These are phyloP conservation scores for Venturia effusa DNA, from an alignment of 2,329 filamentous ascomycete genomes.

Conservation along the genomic window DNA sequence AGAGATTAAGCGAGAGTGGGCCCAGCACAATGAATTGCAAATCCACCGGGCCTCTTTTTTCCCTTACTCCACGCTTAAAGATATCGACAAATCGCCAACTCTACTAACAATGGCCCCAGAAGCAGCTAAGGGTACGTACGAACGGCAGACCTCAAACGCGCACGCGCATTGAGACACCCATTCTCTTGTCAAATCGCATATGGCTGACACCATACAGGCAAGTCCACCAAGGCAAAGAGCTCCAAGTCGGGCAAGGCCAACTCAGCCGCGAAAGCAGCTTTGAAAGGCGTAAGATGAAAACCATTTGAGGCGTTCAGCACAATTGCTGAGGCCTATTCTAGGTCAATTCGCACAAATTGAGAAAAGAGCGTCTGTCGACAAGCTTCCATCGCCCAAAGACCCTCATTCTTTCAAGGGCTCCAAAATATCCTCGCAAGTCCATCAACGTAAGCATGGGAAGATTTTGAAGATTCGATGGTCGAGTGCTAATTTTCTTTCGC, in stretches of 20 bases:
- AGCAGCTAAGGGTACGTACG: conserved; percentile 14
- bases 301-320: conserved; percentile 28
- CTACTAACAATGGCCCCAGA: conserved; percentile 21
- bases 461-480: not conserved
- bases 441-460: conserved; percentile 33
- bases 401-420: conserved; percentile 75
- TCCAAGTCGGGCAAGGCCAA: conserved; percentile 55
- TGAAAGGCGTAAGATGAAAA: conserved; percentile 39
- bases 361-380: conserved; percentile 82
- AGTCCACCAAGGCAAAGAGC: conserved; percentile 11
- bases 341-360: conserved; percentile 72
- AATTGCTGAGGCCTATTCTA: conserved; percentile 27
- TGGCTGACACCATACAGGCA: conserved; percentile 5
- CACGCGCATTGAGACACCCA: conserved; percentile 14
- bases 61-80: not conserved
- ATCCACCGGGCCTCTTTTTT: not conserved
- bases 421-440: conserved; percentile 96
- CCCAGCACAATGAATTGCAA: not conserved
- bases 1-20: not conserved
- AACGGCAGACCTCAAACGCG: conserved; percentile 12
- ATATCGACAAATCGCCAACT: conserved; percentile 3
- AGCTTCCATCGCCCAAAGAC: conserved; percentile 98
- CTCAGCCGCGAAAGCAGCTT: conserved; percentile 88
- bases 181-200: conserved; percentile 1
- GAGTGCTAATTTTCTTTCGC: conserved; percentile 19